Evolutionary conservation across 495 filamentous ascomycete species (phyloP), one percentile per base, ranked within the genome.

Genomic region (Penicillium flavigenum): DNA sequence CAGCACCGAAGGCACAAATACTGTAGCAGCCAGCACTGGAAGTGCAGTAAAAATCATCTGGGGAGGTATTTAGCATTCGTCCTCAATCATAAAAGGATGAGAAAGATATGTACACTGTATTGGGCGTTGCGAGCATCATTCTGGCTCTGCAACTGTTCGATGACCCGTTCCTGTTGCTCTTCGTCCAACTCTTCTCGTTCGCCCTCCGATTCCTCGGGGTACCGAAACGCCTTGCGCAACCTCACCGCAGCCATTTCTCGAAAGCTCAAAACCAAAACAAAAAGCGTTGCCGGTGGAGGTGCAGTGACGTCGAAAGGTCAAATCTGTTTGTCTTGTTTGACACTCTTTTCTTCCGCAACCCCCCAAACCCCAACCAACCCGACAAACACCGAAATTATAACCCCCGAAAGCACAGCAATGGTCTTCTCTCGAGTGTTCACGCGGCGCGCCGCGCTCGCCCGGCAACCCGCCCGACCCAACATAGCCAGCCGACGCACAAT

Each of bases 161-260:
- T 92, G 0, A 91, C 72, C 47, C 72, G 68, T 63, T 92, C 89
- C 75, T 94, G 90, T 66, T 91, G 86, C 80, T 88, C 79, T 65
- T 88, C 87, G 59, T 88, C 86, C 32, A 86, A 62, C 54, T 85
- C 78, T 56, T 81, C 75, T 19, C 78, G 77, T 2, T 65, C 73
- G 43, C 76, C 70, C 52, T 76, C 76, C 10, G 75, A 74, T 63
- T 85, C 83, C 41, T 75, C 69, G 6, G 83, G 81, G 75, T 88
- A 88, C 12, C 75, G 79, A 69, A 88, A 88, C 16, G 81, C 83
- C 48, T 76, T 81, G 16, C 87, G 81, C 47, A 88, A 69, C 54
- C 84, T 79, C 42, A 83, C 68, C 22, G 74, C 65, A n/a, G 74
- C 70, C 80, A 82, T 81, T 39, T 39, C 17, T 51, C 44, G 39